Evolutionary conservation across 331 rosid genomes (phyloP).

Genomic region (Pyrus hybrid): DNA sequence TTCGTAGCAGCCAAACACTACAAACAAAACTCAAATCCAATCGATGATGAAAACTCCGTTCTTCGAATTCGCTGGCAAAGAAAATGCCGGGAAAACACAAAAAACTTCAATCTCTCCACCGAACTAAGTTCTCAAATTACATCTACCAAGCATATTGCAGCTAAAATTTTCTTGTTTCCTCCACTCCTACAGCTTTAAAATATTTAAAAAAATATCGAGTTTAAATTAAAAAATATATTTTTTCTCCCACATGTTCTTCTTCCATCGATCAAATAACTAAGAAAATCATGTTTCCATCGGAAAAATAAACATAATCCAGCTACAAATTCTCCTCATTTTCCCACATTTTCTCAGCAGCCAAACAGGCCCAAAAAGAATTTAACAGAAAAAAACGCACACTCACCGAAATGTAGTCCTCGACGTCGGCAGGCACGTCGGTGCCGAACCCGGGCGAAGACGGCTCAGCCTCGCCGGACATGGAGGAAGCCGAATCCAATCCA

Average conservation of each 20-base stretch:
- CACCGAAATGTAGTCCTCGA: conserved; percentile 73
- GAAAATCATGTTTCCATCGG: neutral
- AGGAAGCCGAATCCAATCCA: neutral
- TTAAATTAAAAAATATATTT: no score
- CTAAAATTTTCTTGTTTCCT: conserved; percentile 3
- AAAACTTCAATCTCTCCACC: neutral
- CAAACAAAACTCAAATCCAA: conserved; percentile 22
- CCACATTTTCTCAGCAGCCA: neutral
- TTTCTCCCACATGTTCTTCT: neutral
- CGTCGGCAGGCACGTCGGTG: conserved; percentile 41
- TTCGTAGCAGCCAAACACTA: conserved; percentile 16
- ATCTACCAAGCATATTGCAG: neutral
- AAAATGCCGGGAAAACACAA: conserved; percentile 2
- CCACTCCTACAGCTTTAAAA: neutral
- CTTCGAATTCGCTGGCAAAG: neutral
- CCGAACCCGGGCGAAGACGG: conserved; percentile 6
- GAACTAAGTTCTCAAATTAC: neutral
- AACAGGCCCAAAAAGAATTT: neutral
- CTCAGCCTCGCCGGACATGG: conserved; percentile 41
- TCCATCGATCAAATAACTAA: neutral
- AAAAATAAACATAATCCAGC: neutral
- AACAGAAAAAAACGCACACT: neutral
- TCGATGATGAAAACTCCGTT: neutral
- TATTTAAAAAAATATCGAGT: neutral
- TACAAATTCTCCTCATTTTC: neutral